Conservation (phyloP, 1,284 basidiomycete genomes). For the Bjerkandera adusta region DNA sequence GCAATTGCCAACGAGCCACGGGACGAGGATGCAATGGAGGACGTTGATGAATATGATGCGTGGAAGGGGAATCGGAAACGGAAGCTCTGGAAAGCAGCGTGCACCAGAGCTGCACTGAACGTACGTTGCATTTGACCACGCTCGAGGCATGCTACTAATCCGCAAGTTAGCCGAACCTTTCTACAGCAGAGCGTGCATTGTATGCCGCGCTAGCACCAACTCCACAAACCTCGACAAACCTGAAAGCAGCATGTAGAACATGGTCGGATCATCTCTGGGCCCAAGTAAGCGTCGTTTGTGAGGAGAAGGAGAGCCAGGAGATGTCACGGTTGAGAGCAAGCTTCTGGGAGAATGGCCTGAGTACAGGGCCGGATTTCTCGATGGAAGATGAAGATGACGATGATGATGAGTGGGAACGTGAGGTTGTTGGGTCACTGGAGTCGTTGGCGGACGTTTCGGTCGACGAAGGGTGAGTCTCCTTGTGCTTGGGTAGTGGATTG, state of each 20-base stretch:
- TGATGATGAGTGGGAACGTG: constrained; percentile 62
- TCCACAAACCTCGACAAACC: constrained; percentile 69
- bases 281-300: constrained; percentile 81
- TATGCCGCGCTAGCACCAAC: constrained; percentile 88
- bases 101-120: constrained; percentile 75
- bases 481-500: neutral
- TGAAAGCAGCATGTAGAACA: constrained; percentile 77
- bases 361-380: constrained; percentile 18
- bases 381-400: constrained; percentile 37
- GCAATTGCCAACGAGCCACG: constrained; percentile 53
- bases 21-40: constrained; percentile 52
- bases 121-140: constrained; percentile 42
- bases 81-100: constrained; percentile 84
- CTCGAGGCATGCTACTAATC: neutral
- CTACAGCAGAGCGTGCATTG: constrained; percentile 77
- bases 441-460: constrained; percentile 50
- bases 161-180: constrained; percentile 54
- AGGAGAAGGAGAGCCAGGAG: constrained; percentile 72
- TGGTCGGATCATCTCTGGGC: constrained; percentile 99
- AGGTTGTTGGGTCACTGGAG: constrained; percentile 52
- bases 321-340: constrained; percentile 52
- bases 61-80: constrained; percentile 75
- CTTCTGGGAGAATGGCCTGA: constrained; percentile 56
- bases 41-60: constrained; percentile 42
- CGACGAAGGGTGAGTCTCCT: constrained; percentile 52